Percentiles rank a stretch among this genome's conserved stretches.
Evolutionary conservation across 805 yeast genomes (phyloP).

Genomic region (Myxozyma nipponensis): DNA sequence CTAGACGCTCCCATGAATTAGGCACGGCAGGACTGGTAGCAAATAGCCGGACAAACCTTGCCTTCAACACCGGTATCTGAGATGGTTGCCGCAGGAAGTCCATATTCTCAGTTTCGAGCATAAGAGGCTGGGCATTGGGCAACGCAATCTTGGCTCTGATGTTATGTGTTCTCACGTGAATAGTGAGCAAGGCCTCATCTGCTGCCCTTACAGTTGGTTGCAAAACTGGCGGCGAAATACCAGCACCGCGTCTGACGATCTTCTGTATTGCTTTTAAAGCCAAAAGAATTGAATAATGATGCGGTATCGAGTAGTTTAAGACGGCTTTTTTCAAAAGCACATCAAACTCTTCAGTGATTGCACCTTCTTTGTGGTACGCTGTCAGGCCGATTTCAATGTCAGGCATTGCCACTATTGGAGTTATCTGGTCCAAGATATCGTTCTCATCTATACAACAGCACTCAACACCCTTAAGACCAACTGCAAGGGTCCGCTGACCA

Average conservation of each 20-base stretch:
- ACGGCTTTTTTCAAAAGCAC: constrained; percentile 28
- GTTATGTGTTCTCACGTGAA: constrained; percentile 36
- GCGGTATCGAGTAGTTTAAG: constrained; percentile 29
- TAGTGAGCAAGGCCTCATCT: constrained; percentile 2
- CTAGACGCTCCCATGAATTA: constrained; percentile 39
- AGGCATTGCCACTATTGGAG: constrained; percentile 32
- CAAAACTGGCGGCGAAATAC: not conserved
- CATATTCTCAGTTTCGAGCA: constrained; percentile 45
- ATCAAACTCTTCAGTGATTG: constrained; percentile 26
- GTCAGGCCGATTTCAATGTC: constrained; percentile 29
- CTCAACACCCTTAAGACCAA: constrained; percentile 31
- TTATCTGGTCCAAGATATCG: constrained; percentile 26
- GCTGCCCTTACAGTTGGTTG: not conserved
- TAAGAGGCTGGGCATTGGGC: constrained; percentile 47
- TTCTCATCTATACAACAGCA: constrained; percentile 31
- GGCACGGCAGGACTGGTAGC: constrained; percentile 48
- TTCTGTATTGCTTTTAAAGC: constrained; percentile 17
- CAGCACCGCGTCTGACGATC: constrained; percentile 4
- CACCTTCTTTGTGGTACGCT: constrained; percentile 16
- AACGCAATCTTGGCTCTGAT: constrained; percentile 40
- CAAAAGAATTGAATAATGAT: constrained; percentile 22
- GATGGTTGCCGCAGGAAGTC: constrained; percentile 33
- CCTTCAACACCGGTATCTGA: constrained; percentile 34
- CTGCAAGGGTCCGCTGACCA: constrained; percentile 29
- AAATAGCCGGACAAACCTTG: constrained; percentile 45